Percentiles rank a stretch among this genome's conserved stretches.
Conservation (phyloP, 768 basidiomycete genomes). For the Amanita inopinata region DNA sequence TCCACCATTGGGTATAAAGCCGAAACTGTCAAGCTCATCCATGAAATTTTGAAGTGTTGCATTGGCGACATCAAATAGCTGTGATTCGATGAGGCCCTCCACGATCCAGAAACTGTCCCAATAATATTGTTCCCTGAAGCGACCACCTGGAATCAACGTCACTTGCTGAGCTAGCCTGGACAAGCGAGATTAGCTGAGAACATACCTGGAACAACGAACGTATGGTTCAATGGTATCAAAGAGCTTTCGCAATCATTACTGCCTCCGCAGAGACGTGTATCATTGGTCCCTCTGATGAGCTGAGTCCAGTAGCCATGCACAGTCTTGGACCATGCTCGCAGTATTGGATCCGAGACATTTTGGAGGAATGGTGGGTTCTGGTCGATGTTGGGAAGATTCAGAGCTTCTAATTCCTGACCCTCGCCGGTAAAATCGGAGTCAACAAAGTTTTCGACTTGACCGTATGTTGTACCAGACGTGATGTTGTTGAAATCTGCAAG, state of each 20-base stretch:
- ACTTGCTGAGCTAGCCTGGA: neutral
- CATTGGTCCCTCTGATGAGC: constrained; percentile 69
- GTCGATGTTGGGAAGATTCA: constrained; percentile 53
- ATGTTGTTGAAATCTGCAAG: constrained; percentile 58
- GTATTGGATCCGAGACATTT: constrained; percentile 59
- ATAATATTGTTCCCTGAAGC: constrained; percentile 80
- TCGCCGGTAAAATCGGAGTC: constrained; percentile 74
- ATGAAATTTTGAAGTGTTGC: constrained; percentile 87
- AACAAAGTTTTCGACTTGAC: constrained; percentile 57
- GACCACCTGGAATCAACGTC: constrained; percentile 28
- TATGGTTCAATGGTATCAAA: constrained; percentile 84
- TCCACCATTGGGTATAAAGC: constrained; percentile 93
- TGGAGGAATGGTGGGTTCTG: constrained; percentile 55
- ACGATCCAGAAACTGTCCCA: constrained; percentile 78
- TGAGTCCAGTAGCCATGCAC: constrained; percentile 83
- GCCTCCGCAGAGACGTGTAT: constrained; percentile 50
- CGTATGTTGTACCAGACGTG: constrained; percentile 44
- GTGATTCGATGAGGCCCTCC: constrained; percentile 76
- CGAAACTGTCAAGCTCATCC: constrained; percentile 78
- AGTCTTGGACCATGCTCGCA: constrained; percentile 63
- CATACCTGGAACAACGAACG: constrained; percentile 83
- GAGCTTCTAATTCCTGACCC: constrained; percentile 69
- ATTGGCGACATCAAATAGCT: constrained; percentile 63
- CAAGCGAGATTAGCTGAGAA: neutral
- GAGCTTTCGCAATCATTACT: constrained; percentile 65